Conservation (phyloP, 768 basidiomycete genomes). For the Suillus hirtellus region DNA sequence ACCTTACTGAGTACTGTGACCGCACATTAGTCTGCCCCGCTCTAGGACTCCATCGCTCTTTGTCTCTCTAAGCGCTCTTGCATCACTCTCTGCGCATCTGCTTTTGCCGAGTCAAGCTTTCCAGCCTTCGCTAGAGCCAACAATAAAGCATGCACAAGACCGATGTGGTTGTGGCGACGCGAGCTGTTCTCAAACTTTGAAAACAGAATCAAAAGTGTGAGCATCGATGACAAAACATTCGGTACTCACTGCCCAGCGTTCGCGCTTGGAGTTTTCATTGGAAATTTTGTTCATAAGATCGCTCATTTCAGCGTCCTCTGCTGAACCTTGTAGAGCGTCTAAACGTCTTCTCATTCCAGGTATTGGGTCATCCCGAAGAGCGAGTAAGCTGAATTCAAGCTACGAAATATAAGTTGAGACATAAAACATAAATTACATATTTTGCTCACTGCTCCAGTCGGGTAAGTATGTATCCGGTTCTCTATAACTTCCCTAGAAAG, state of each 20-base stretch:
- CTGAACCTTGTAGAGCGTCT: constrained; percentile 43
- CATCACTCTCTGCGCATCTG: constrained; percentile 44
- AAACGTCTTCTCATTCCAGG: constrained; percentile 66
- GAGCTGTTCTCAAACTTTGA: constrained; percentile 84
- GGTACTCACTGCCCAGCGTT: constrained; percentile 76
- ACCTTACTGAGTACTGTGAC: neutral
- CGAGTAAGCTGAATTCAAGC: constrained; percentile 93
- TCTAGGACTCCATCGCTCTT: constrained; percentile 40
- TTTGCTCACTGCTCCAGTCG: constrained; percentile 72
- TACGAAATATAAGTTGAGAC: constrained; percentile 31
- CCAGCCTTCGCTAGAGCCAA: constrained; percentile 72
- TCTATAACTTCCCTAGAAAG: constrained; percentile 75
- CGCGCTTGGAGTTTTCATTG: constrained; percentile 72
- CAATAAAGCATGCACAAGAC: constrained; percentile 75
- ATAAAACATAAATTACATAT: constrained; percentile 6
- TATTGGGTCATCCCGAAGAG: constrained; percentile 80
- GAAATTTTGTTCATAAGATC: constrained; percentile 58
- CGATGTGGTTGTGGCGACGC: constrained; percentile 84
- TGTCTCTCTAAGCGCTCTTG: constrained; percentile 42
- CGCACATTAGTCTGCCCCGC: constrained; percentile 38
- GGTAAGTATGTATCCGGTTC: constrained; percentile 87
- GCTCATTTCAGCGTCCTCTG: constrained; percentile 44
- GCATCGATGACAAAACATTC: neutral
- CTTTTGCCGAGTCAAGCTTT: constrained; percentile 53
- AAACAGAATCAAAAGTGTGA: constrained; percentile 13